Evolutionary conservation across 2,329 filamentous ascomycete species (phyloP).

Genomic region (Colletotrichum zoysiae): DNA sequence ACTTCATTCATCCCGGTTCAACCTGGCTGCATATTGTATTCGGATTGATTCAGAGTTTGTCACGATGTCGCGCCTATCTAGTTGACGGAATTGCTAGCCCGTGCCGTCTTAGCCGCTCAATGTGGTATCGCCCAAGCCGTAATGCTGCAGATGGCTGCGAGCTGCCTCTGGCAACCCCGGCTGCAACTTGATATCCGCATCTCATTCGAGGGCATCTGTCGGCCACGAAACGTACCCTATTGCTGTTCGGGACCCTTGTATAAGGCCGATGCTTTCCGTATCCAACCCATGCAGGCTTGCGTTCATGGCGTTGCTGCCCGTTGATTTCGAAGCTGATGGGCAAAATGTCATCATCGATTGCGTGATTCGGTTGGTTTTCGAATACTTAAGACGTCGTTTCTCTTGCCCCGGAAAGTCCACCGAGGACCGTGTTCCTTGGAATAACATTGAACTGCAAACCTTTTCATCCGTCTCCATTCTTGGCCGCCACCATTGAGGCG

Average conservation of each 20-base stretch:
- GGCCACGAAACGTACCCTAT: background rate
- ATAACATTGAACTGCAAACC: too few species aligned
- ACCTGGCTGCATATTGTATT: background rate
- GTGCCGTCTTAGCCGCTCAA: background rate
- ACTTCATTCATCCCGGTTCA: background rate
- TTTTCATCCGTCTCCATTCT: background rate
- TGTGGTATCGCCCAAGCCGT: background rate
- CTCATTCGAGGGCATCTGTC: background rate
- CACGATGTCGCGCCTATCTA: background rate
- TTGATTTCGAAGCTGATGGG: conserved; percentile 32
- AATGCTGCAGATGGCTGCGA: background rate
- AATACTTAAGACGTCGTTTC: conserved; percentile 19
- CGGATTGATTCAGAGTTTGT: background rate
- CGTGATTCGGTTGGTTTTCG: conserved; percentile 24
- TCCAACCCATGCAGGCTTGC: background rate
- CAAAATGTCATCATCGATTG: conserved; percentile 40
- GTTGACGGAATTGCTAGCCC: background rate
- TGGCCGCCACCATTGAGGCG: background rate
- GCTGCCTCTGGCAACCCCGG: background rate
- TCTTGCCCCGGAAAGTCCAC: background rate
- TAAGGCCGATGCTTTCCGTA: conserved; percentile 15
- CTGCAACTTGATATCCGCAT: background rate
- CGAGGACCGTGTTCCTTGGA: background rate
- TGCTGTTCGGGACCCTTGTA: background rate
- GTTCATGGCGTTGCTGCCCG: background rate